Conservation (phyloP, 768 basidiomycete genomes). For the Auricularia heimuer region DNA sequence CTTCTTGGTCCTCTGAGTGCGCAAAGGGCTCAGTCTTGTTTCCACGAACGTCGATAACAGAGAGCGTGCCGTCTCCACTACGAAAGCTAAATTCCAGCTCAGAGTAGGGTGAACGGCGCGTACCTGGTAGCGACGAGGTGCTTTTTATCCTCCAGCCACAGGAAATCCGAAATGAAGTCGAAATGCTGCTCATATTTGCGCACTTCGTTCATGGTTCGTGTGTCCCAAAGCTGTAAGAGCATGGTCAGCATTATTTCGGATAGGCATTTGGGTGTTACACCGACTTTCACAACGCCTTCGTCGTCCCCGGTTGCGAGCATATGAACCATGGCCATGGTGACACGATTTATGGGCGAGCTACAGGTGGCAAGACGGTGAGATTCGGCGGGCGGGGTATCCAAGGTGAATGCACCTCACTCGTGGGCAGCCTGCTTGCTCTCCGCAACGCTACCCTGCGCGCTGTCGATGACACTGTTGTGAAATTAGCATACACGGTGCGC, state of each 20-base stretch:
- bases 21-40: slow-evolving; percentile 68
- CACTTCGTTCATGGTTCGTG: slow-evolving; percentile 52
- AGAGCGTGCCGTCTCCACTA: slow-evolving; percentile 89
- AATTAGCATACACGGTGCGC: no score
- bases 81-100: background rate
- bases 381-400: slow-evolving; percentile 18
- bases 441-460: slow-evolving; percentile 41
- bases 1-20: slow-evolving; percentile 93
- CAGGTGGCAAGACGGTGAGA: slow-evolving; percentile 2
- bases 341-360: slow-evolving; percentile 79
- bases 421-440: slow-evolving; percentile 45
- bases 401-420: slow-evolving; percentile 46
- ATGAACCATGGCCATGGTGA: slow-evolving; percentile 60
- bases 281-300: slow-evolving; percentile 85
- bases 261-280: slow-evolving; percentile 7
- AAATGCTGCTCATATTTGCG: slow-evolving; percentile 78
- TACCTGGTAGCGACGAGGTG: slow-evolving; percentile 76
- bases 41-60: slow-evolving; percentile 83
- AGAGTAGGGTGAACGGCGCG: slow-evolving; percentile 9
- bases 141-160: slow-evolving; percentile 70
- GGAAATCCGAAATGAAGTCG: slow-evolving; percentile 89
- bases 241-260: background rate
- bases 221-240: slow-evolving; percentile 76
- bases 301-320: slow-evolving; percentile 84
- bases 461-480: slow-evolving; percentile 52